phyloP scores from a whole-genome alignment of 768 basidiomycete genomes.

The Podaxis sp. region DNA sequence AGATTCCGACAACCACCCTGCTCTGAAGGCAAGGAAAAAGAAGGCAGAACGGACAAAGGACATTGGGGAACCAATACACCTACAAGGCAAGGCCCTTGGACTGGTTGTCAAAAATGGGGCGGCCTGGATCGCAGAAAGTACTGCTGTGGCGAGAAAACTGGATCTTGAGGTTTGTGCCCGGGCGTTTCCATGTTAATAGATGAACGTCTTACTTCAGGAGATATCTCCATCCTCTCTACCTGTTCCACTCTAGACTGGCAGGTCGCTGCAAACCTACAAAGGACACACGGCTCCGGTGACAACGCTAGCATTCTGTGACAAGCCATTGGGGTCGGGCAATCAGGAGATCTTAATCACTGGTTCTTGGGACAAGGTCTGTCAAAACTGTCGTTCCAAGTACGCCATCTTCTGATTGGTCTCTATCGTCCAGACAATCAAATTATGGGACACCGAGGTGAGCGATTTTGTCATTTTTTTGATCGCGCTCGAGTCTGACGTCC shows the following conservation, averaged over 20 bases:
- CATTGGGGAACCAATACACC: slow-evolving; percentile 76
- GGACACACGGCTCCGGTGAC: slow-evolving; percentile 93
- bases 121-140: slow-evolving; percentile 90
- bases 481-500: background rate
- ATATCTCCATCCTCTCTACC: background rate
- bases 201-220: background rate
- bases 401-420: slow-evolving; percentile 10
- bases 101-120: slow-evolving; percentile 61
- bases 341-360: slow-evolving; percentile 73
- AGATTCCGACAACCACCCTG: background rate
- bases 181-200: background rate
- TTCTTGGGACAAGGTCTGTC: slow-evolving; percentile 85
- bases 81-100: slow-evolving; percentile 72
- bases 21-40: slow-evolving; percentile 57
- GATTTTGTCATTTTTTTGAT: slow-evolving; percentile 3
- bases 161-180: slow-evolving; percentile 65
- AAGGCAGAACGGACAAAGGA: slow-evolving; percentile 72
- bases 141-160: slow-evolving; percentile 67
- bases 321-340: slow-evolving; percentile 33
- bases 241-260: slow-evolving; percentile 65
- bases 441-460: slow-evolving; percentile 80
- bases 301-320: slow-evolving; percentile 65
- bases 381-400: background rate
- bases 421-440: slow-evolving; percentile 65
- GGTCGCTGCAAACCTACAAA: slow-evolving; percentile 68